Base-by-base conservation (phyloP, 208 protist genomes). In the Herpetomonas samuelpessoai region DNA sequence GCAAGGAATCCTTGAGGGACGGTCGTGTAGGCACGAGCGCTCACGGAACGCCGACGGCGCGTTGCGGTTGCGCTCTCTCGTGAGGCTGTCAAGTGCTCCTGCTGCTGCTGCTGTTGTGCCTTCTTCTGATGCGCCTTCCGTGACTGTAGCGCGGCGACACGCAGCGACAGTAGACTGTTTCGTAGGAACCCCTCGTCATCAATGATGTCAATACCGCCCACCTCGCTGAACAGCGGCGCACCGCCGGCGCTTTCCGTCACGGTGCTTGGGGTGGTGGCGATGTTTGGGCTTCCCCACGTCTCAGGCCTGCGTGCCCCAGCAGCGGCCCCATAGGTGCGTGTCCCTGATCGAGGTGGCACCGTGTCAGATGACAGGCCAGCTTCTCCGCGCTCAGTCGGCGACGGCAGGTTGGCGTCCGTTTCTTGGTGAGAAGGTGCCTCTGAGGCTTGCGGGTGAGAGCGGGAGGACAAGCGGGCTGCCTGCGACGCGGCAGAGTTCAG, bases 171-270 rank as follows among this genome's bases (percentile, higher is more conserved):
- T 7, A 72, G 53, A 6, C 31, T 45, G 3, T 16, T 35, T 18
- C 46, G 51, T 16, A 65, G 50, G 10, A 55, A 41, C 26, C 54
- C 38, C 7, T 35, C 48, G 46, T 72, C 58, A 44, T 72, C 66
- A 0, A 72, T 38, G 44, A 72, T 65, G 39, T 72, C 58, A 0
- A 65, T 46, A 3, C 66, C 66, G 16, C 66, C 60, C 35, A 48
- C 52, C 12, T 29, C 2, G 9, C 18, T 58, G 38, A 47, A 47
- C 30, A 29, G 9, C 35, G 44, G 44, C 4, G 4, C 18, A 19
- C 3, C 44, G 9, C 35, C 35, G 14, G 6, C 35, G 9, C 9
- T 41, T 6, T 14, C 14, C 35, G 6, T 41, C 35, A 18, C 14
- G 9, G 35, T 6, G 35, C 6, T 41, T 6, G 35, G 35, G 14